phyloP scores from a whole-genome alignment of 352 stramenopile genomes.

The Globisporangium yorkense region DNA sequence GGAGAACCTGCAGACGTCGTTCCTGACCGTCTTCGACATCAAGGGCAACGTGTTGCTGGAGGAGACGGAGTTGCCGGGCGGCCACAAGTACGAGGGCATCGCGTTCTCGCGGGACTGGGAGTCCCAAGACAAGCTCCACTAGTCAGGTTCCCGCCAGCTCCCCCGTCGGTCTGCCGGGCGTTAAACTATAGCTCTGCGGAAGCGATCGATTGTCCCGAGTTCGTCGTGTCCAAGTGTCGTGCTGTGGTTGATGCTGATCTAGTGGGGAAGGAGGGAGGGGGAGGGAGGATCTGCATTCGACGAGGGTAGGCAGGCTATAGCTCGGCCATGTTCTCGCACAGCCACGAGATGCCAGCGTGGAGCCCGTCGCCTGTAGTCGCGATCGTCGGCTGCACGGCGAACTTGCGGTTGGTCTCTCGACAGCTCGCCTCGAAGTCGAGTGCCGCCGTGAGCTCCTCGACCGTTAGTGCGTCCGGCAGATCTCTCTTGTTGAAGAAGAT shows the following conservation, averaged over 20 bases:
- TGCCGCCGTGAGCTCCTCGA: slow-evolving; percentile 40
- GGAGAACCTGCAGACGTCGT: slow-evolving; percentile 89
- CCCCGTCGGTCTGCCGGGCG: neutral
- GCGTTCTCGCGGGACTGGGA: slow-evolving; percentile 84
- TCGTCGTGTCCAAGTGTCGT: neutral
- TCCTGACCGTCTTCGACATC: slow-evolving; percentile 92
- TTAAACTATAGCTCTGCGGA: neutral
- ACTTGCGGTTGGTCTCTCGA: slow-evolving; percentile 37
- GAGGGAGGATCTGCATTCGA: neutral
- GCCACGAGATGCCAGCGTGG: slow-evolving; percentile 65
- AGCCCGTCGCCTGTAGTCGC: slow-evolving; percentile 75
- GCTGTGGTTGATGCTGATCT: no score
- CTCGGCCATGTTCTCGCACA: slow-evolving; percentile 73
- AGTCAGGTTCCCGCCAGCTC: neutral
- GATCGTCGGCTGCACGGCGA: slow-evolving; percentile 56
- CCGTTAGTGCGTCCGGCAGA: slow-evolving; percentile 37
- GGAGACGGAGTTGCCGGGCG: slow-evolving; percentile 87
- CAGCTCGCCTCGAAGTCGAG: slow-evolving; percentile 55
- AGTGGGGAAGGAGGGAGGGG: neutral
- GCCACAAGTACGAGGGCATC: slow-evolving; percentile 92
- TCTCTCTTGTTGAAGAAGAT: slow-evolving; percentile 80
- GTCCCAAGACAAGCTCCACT: slow-evolving; percentile 24
- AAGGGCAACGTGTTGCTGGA: slow-evolving; percentile 86
- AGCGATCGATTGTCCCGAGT: neutral
- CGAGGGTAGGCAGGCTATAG: slow-evolving; percentile 19